Evolutionary conservation across 2,329 filamentous ascomycete genomes (phyloP).

Genomic region (Xylariaceae sp.): DNA sequence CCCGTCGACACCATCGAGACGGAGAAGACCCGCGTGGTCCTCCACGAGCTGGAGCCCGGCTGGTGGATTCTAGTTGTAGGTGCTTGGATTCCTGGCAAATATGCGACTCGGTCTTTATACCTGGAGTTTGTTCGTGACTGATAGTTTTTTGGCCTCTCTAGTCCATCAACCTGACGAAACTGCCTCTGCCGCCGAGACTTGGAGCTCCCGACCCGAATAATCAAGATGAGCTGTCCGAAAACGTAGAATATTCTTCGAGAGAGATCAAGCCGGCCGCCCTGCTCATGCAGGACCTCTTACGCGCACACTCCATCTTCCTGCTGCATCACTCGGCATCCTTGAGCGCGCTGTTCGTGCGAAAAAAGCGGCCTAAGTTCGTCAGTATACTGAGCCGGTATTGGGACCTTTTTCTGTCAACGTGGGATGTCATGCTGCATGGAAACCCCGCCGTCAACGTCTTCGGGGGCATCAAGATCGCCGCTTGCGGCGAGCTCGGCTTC

Average conservation of each 20-base stretch:
- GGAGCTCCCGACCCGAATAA: constrained; percentile 40
- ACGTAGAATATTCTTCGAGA: constrained; percentile 81
- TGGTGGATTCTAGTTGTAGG: constrained; percentile 96
- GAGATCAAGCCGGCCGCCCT: constrained; percentile 84
- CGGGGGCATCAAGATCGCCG: constrained; percentile 83
- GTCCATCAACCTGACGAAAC: constrained; percentile 80
- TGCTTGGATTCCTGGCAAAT: background rate
- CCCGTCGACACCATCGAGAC: constrained; percentile 87
- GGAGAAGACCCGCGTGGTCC: constrained; percentile 79
- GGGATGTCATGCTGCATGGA: constrained; percentile 89
- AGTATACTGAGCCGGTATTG: constrained; percentile 78
- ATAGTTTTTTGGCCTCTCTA: constrained; percentile 37
- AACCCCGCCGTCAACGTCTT: constrained; percentile 82
- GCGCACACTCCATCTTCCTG: constrained; percentile 81
- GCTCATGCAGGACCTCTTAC: constrained; percentile 77
- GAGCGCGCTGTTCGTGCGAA: constrained; percentile 67
- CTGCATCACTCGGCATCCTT: constrained; percentile 84
- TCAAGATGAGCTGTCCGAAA: constrained; percentile 45
- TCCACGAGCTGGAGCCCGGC: constrained; percentile 83
- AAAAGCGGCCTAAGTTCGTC: constrained; percentile 70
- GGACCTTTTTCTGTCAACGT: constrained; percentile 69
- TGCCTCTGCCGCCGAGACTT: constrained; percentile 62
- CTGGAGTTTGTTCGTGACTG: constrained; percentile 12
- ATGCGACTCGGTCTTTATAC: background rate
- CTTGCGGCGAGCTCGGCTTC: constrained; percentile 87